Base-by-base conservation (phyloP, 768 basidiomycete species). In the Tulasnella sp. region DNA sequence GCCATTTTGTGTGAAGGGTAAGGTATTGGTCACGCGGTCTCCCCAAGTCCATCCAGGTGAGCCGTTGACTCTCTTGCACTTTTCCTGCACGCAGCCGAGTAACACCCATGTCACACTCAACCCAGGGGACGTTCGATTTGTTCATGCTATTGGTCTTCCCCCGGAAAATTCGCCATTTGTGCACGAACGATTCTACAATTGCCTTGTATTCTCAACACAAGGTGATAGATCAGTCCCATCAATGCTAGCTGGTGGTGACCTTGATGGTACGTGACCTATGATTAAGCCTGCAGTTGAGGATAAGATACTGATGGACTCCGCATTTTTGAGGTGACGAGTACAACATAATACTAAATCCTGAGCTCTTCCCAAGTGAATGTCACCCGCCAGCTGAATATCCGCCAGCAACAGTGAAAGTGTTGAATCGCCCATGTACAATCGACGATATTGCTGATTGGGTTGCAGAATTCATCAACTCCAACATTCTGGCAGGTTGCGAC, bases 11-110 rank as follows among this genome's bases (percentile, higher is more conserved):
- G 70, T 84, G 1, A 69, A 77, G 59, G 83, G 84, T 0, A 70
- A 66, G 2, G 69, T 78, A 4, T 61, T 82, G 37, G 73, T 85
- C 35, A 81, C 79, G 4, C 74, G 83, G 12, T 83, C 80, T 3
- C 83, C 83, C 0, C 77, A 76, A 1, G 83, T 82, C 29, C 82
- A 83, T 62, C 83, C 82, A 4, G 83, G 81, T 2, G 82, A 83
- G 15, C 29, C 2, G 36, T 14, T 31, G n/a, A n/a, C n/a, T n/a
- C n/a, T n/a, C n/a, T n/a, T n/a, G n/a, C n/a, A n/a, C n/a, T n/a
- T n/a, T n/a, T n/a, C n/a, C n/a, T n/a, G n/a, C n/a, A n/a, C 15
- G n/a, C 14, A 27, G 12, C n/a, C 1, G 11, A 4, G 23, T 40
- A 15, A 36, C n/a, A 4, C 12, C 52, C 35, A 27, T n/a, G 7